Evolutionary conservation across 2,329 filamentous ascomycete genomes (phyloP).

Genomic region (Colletotrichum cereale): DNA sequence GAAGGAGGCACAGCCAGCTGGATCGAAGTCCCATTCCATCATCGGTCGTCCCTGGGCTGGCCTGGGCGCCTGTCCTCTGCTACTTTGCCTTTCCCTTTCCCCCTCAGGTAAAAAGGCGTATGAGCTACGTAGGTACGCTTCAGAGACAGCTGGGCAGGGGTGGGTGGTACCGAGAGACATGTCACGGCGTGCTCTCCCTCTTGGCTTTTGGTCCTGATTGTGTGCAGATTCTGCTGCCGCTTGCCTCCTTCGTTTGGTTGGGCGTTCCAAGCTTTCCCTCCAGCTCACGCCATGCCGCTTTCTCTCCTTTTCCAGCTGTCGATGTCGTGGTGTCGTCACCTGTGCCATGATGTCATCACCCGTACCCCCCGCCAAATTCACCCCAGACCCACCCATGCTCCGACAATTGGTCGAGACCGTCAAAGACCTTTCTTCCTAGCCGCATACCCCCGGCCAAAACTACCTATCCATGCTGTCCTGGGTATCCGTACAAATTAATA

Average conservation of each 20-base stretch:
- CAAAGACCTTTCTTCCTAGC: constrained; percentile 22
- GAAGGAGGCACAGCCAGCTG: constrained; percentile 6
- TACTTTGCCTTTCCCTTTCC: background rate
- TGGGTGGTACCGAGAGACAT: constrained; percentile 4
- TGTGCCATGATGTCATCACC: constrained; percentile 58
- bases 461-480: background rate
- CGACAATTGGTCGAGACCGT: constrained; percentile 33
- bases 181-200: constrained; percentile 1
- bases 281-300: constrained; percentile 19
- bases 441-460: constrained; percentile 25
- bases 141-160: background rate
- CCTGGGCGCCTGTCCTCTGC: background rate
- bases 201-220: background rate
- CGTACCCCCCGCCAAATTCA: constrained; percentile 39
- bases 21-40: constrained; percentile 39
- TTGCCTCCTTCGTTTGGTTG: background rate
- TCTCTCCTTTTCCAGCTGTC: constrained; percentile 4
- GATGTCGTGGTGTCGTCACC: constrained; percentile 49
- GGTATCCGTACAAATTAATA: background rate
- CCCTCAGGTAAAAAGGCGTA: constrained; percentile 8
- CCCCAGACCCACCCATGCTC: constrained; percentile 6
- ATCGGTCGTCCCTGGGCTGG: constrained; percentile 25
- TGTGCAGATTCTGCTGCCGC: background rate
- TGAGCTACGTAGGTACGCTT: constrained; percentile 7
- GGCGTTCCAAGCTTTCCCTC: constrained; percentile 9